Conservation (phyloP, 2,329 filamentous ascomycete species). For the Cercospora nicotianae region DNA sequence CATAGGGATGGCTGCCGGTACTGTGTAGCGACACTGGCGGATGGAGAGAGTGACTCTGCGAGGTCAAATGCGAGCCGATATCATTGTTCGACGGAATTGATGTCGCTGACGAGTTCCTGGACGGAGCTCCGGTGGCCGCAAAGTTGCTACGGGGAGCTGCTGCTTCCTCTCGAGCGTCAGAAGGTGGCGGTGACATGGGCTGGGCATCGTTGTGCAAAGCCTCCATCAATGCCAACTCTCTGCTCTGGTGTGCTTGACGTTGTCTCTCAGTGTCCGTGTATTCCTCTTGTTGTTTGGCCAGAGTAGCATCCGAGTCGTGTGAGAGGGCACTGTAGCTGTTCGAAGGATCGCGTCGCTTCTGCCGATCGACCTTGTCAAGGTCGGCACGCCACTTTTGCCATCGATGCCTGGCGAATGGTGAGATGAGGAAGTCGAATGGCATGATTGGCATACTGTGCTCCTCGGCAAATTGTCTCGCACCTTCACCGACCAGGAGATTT, state of each 20-base stretch:
- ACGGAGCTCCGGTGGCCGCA: constrained; percentile 15
- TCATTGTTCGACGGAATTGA: background rate
- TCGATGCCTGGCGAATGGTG: constrained; percentile 73
- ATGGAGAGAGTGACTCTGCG: constrained; percentile 32
- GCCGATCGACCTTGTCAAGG: constrained; percentile 61
- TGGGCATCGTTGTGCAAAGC: constrained; percentile 40
- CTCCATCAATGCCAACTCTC: constrained; percentile 40
- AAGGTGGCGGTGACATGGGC: constrained; percentile 38
- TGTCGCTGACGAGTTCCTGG: constrained; percentile 23
- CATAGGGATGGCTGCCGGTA: constrained; percentile 42
- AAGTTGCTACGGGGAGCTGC: background rate
- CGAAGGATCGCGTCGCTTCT: constrained; percentile 40
- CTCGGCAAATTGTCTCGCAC: constrained; percentile 81
- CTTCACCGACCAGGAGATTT: constrained; percentile 83
- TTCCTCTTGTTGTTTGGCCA: constrained; percentile 11
- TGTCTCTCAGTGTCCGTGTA: constrained; percentile 29
- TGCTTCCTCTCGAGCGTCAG: constrained; percentile 25
- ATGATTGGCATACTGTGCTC: constrained; percentile 73
- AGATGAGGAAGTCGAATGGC: constrained; percentile 76
- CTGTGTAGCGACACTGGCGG: constrained; percentile 27
- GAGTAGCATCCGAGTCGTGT: constrained; percentile 27
- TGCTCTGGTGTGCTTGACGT: constrained; percentile 37
- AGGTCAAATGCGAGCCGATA: constrained; percentile 23
- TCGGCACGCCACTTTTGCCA: constrained; percentile 76
- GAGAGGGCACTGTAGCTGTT: constrained; percentile 19